These are phyloP conservation scores for Plasmodium vinckei DNA, from an alignment of 169 alveolate species.

Conservation along the genomic window DNA sequence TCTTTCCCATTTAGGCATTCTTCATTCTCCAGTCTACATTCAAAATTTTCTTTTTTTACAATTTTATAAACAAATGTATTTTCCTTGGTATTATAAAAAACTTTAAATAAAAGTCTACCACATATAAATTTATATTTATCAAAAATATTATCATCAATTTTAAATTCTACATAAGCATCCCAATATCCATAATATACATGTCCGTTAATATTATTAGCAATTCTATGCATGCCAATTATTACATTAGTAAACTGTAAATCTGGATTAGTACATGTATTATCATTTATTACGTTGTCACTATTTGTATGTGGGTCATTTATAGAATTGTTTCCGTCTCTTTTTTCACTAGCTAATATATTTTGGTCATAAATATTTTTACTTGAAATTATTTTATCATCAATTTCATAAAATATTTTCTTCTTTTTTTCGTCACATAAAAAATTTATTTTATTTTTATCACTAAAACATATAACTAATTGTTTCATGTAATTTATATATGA, in stretches of 20 bases:
- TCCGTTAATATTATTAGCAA: slow-evolving; percentile 46
- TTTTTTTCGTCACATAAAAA: neutral
- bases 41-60: slow-evolving; percentile 1
- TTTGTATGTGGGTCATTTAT: neutral
- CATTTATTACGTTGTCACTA: neutral
- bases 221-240: slow-evolving; percentile 18
- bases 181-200: slow-evolving; percentile 43
- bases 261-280: neutral
- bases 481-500: slow-evolving; percentile 8
- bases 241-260: slow-evolving; percentile 10
- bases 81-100: slow-evolving; percentile 7
- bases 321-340: neutral
- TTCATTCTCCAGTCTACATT: neutral
- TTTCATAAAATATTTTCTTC: neutral
- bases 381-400: neutral
- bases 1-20: neutral
- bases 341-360: neutral
- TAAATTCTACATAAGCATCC: slow-evolving; percentile 13
- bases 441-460: neutral
- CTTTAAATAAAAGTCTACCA: slow-evolving; percentile 33
- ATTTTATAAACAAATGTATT: slow-evolving; percentile 31
- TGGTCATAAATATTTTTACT: neutral
- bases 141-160: slow-evolving; percentile 7
- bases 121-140: slow-evolving; percentile 40
- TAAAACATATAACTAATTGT: slow-evolving; percentile 13